A percentile compares a stretch with the other conserved stretches of the same genome.
phyloP scores from a whole-genome alignment of 2,329 filamentous ascomycete genomes.

The Aschersonia sp. region DNA sequence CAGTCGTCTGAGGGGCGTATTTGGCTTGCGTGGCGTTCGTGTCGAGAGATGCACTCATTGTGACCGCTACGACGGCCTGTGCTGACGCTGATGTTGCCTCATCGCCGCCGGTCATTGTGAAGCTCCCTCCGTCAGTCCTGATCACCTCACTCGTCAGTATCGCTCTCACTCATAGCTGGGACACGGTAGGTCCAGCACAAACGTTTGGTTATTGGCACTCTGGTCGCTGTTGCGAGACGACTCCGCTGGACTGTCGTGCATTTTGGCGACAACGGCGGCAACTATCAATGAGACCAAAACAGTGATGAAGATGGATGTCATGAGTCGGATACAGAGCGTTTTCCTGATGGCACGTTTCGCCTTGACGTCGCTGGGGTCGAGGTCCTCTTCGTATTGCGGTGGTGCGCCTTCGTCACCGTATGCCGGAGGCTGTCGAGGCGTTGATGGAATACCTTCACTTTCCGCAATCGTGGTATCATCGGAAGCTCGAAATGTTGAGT shows the following conservation, averaged over 20 bases:
- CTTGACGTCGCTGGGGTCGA: constrained; percentile 2
- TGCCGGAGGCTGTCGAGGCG: constrained; percentile 7
- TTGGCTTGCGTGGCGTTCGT: background rate
- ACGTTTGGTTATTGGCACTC: background rate
- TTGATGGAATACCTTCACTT: constrained; percentile 2
- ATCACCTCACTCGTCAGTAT: background rate
- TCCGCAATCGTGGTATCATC: constrained; percentile 6
- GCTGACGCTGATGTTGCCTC: background rate
- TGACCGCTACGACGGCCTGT: background rate
- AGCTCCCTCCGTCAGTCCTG: constrained; percentile 2
- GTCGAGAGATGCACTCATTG: background rate
- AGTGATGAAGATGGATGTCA: constrained; percentile 10
- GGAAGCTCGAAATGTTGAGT: background rate
- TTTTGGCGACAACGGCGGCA: constrained; percentile 10
- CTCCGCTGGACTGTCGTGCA: constrained; percentile 4
- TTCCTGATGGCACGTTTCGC: constrained; percentile 5
- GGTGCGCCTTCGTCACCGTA: constrained; percentile 9
- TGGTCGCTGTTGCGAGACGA: background rate
- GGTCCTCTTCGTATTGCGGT: constrained; percentile 6
- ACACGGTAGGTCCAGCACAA: background rate
- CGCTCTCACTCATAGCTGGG: background rate
- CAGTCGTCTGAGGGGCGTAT: background rate
- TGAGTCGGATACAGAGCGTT: constrained; percentile 7
- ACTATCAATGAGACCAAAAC: constrained; percentile 11
- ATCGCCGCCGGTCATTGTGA: constrained; percentile 3